Conservation (phyloP, 2,329 filamentous ascomycete genomes). For the Aspergillus candidus region DNA sequence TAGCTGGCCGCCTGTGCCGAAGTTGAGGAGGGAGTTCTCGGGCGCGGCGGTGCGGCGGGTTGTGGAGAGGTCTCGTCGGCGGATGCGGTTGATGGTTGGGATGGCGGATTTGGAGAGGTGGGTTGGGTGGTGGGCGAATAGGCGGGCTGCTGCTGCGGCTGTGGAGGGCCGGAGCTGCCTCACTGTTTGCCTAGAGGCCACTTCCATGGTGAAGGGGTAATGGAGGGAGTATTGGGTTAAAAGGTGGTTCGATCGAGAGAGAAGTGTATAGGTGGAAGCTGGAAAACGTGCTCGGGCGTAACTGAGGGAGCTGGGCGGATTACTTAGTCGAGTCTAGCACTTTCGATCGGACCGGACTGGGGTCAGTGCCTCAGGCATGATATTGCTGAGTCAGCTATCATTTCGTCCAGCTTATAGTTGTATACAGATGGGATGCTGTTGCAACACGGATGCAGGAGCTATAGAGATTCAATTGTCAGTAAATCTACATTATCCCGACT, state of each 20-base stretch:
- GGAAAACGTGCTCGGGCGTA: slow-evolving; percentile 9
- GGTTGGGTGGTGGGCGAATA: slow-evolving; percentile 20
- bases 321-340: slow-evolving; percentile 7
- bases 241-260: slow-evolving; percentile 2
- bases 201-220: slow-evolving; percentile 28
- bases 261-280: slow-evolving; percentile 2
- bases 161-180: slow-evolving; percentile 27
- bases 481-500: no score
- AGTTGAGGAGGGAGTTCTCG: slow-evolving; percentile 29
- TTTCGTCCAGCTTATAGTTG: background rate
- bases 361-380: slow-evolving; percentile 23
- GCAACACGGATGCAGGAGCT: no score
- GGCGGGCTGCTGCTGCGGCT: slow-evolving; percentile 2
- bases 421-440: no score
- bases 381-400: slow-evolving; percentile 6
- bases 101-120: slow-evolving; percentile 16
- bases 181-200: slow-evolving; percentile 29
- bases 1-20: slow-evolving; percentile 18
- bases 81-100: slow-evolving; percentile 19
- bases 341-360: slow-evolving; percentile 4
- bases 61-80: slow-evolving; percentile 26
- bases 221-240: background rate
- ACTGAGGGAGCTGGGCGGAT: slow-evolving; percentile 12
- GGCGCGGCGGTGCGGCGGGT: slow-evolving; percentile 24
- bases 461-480: no score